Evolutionary conservation across 2,329 filamentous ascomycete genomes (phyloP).

Genomic region (Diaporthe destruens): DNA sequence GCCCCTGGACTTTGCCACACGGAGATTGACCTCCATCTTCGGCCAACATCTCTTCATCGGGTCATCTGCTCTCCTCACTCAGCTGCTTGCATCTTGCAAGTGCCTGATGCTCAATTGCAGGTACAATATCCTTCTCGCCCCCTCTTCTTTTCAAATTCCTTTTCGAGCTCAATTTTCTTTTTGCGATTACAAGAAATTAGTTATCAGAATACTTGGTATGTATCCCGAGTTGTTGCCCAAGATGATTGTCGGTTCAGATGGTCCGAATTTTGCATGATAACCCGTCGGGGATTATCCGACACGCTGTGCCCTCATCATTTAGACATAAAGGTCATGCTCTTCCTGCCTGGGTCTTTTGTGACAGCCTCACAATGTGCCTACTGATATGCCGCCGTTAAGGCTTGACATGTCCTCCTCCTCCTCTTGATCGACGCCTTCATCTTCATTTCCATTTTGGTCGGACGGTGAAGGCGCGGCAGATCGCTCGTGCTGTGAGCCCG

Average conservation of each 20-base stretch:
- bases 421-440: background rate
- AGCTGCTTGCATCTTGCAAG: background rate
- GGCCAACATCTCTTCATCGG: background rate
- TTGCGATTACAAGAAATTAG: background rate
- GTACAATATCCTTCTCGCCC: background rate
- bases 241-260: background rate
- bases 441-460: background rate
- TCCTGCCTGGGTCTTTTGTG: background rate
- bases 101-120: background rate
- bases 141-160: background rate
- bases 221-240: background rate
- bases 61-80: background rate
- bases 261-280: background rate
- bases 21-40: background rate
- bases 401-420: slow-evolving; percentile 3
- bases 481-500: background rate
- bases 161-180: background rate
- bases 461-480: slow-evolving; percentile 11
- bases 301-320: background rate
- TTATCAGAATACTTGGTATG: background rate
- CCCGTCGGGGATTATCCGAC: slow-evolving; percentile 10
- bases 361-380: background rate
- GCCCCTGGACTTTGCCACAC: background rate
- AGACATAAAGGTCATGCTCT: background rate
- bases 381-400: slow-evolving; percentile 25